phyloP scores from a whole-genome alignment of 2,329 filamentous ascomycete species.

The Paradendryphiella salina region DNA sequence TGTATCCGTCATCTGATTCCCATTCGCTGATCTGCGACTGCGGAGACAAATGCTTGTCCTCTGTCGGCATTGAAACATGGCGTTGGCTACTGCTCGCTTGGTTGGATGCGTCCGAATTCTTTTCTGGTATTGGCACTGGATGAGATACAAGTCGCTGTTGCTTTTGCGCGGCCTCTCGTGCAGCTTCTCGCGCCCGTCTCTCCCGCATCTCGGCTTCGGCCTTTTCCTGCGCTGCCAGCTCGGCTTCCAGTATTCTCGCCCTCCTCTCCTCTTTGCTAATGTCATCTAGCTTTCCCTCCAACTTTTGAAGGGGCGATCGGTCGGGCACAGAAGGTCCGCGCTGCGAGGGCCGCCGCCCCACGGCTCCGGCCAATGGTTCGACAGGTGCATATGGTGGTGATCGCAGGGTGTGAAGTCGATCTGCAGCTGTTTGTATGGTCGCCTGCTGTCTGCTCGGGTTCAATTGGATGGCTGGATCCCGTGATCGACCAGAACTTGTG shows the following conservation, averaged over 20 bases:
- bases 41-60: slow-evolving; percentile 26
- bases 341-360: slow-evolving; percentile 31
- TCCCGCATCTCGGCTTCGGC: slow-evolving; percentile 50
- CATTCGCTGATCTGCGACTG: slow-evolving; percentile 31
- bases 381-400: slow-evolving; percentile 37
- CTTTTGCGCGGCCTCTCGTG: slow-evolving; percentile 35
- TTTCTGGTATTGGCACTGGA: slow-evolving; percentile 22
- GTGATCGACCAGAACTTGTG: slow-evolving; percentile 32
- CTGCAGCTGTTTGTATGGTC: slow-evolving; percentile 38
- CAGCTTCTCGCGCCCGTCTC: slow-evolving; percentile 37
- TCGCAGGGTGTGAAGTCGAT: slow-evolving; percentile 38
- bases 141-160: slow-evolving; percentile 40
- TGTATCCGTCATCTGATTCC: slow-evolving; percentile 34
- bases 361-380: slow-evolving; percentile 34
- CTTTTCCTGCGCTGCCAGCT: slow-evolving; percentile 69
- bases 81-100: slow-evolving; percentile 31
- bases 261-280: slow-evolving; percentile 97
- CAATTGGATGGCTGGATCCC: slow-evolving; percentile 41
- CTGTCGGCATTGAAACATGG: slow-evolving; percentile 42
- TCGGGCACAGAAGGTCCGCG: slow-evolving; percentile 68
- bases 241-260: slow-evolving; percentile 79
- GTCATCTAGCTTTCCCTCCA: slow-evolving; percentile 86
- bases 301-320: slow-evolving; percentile 86
- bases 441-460: slow-evolving; percentile 44
- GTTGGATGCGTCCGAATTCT: slow-evolving; percentile 12